Evolutionary conservation across 306 rosid genomes (phyloP).

Genomic region (Ochetophila trinervis): DNA sequence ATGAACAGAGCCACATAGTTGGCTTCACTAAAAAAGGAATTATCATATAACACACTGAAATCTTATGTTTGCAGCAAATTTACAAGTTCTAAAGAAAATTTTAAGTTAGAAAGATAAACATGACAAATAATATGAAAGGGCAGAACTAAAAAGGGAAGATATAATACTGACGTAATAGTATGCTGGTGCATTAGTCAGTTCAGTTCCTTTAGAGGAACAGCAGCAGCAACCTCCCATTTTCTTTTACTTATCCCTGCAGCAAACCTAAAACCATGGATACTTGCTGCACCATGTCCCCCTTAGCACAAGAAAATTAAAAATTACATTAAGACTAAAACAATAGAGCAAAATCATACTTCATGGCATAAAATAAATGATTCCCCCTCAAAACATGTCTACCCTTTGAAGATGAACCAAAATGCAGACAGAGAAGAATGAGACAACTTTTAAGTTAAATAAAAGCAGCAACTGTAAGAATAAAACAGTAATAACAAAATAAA

Average conservation of each 20-base stretch:
- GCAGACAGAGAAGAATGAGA: background rate
- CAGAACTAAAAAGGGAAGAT: slow-evolving; percentile 14
- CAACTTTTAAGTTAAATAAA: background rate
- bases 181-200: slow-evolving; percentile 42
- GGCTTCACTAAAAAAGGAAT: too few relatives aligned
- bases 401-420: background rate
- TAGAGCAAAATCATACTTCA: slow-evolving; percentile 3
- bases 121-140: slow-evolving; percentile 2
- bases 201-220: slow-evolving; percentile 57
- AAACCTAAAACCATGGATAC: slow-evolving; percentile 28
- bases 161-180: slow-evolving; percentile 57
- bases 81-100: background rate
- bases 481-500: too few relatives aligned
- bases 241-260: slow-evolving; percentile 35
- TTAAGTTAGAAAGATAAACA: background rate
- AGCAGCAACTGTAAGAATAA: too few relatives aligned
- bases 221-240: slow-evolving; percentile 95
- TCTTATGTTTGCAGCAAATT: background rate
- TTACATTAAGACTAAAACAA: background rate
- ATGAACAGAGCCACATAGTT: too few relatives aligned
- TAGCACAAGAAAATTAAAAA: slow-evolving; percentile 20
- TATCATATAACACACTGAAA: background rate
- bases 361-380: background rate
- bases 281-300: slow-evolving; percentile 43
- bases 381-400: background rate